Percentiles rank a stretch among this genome's conserved stretches.
Evolutionary conservation across 2,329 filamentous ascomycete genomes (phyloP).

Genomic region (Exophiala mesophila): DNA sequence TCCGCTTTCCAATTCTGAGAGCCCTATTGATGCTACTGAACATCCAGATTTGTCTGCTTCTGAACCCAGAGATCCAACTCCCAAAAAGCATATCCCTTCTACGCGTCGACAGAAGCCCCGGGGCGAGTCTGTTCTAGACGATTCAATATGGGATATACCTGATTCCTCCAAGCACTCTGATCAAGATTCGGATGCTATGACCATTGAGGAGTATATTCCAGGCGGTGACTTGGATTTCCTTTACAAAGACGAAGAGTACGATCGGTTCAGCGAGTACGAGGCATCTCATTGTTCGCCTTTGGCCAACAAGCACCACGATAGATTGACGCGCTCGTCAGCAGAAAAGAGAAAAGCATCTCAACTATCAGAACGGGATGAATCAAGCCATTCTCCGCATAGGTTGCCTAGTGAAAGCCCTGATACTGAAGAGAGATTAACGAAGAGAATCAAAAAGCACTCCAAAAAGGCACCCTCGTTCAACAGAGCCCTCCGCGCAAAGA

Average conservation of each 20-base stretch:
- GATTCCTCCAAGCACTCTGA: background rate
- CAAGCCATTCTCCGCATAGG: too few species aligned
- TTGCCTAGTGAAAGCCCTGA: too few species aligned
- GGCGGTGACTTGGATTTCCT: background rate
- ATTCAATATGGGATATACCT: background rate
- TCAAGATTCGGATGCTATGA: background rate
- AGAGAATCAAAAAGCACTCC: too few species aligned
- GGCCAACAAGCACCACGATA: background rate
- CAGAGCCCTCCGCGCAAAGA: too few species aligned
- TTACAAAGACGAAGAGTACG: slow-evolving; percentile 1
- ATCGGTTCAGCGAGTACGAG: background rate
- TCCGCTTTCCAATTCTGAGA: too few species aligned
- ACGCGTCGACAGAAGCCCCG: too few species aligned
- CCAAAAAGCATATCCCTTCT: too few species aligned
- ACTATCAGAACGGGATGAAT: background rate
- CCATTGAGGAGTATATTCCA: background rate
- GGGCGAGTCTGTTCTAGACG: background rate
- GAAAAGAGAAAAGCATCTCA: background rate
- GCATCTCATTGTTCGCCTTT: background rate
- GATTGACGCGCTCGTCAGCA: background rate
- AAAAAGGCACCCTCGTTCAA: too few species aligned
- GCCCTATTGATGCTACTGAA: too few species aligned
- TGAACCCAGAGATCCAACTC: too few species aligned
- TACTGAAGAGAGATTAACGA: too few species aligned
- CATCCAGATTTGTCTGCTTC: too few species aligned